Base-by-base conservation (phyloP, 805 yeast species). In the Candida pini region DNA sequence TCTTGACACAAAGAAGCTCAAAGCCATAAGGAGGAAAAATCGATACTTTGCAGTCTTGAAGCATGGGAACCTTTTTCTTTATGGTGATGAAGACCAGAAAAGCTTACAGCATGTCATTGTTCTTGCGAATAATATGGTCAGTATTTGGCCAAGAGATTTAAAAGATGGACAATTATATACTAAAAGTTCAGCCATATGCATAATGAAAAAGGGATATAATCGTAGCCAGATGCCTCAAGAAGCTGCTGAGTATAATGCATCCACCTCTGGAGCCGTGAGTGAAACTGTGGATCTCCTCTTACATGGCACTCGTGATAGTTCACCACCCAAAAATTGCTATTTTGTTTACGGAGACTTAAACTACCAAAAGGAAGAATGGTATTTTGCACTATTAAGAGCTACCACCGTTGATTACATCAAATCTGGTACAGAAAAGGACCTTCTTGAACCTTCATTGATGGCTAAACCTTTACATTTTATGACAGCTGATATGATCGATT, bases 341-440 rank as follows among this genome's bases (percentile, higher is more conserved):
- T 90, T 72, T 55, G 58, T 90, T 4, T 85, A 87, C 56, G 73
- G 81, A 28, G 95, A 87, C 46, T 70, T 77, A 31, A 86, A 88
- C 45, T 71, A 71, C 36, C 88, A 81, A 30, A 90, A 90, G 51
- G 98, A 92, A 57, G 96, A 90, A 54, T 80, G 96, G 83, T 92
- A 90, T 54, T 88, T 87, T 58, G 78, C 85, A 1, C 64, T 92
- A 35, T 67, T 90, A n/a, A 67, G 80, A 37, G 94, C 94, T 1
- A 73, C 90, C 0, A 82, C 81, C 40, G 58, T 61, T 5, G 61
- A 58, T 8, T 43, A 46, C 12, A 19, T 46, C 27, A 43, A 34
- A 28, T 37, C 50, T 19, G 45, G 40, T 31, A 35, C 41, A 3
- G 38, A 46, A 2, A 43, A 52, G 6, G 65, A 64, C 33, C 32